Conservation (phyloP, 371 early-diverging fungal species). For the Phascolomyces articulosus region DNA sequence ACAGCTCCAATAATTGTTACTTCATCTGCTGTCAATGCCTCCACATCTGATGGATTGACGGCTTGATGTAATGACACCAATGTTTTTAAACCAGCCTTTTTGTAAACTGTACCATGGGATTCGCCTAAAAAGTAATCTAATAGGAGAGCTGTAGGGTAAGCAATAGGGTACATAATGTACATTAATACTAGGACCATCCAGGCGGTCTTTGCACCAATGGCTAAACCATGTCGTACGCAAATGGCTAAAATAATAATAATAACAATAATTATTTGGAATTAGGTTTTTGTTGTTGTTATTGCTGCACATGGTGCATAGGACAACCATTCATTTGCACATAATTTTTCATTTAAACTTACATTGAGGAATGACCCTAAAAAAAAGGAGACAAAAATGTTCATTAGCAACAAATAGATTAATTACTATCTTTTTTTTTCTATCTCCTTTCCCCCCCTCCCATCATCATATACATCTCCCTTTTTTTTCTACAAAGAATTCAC, state of each 20-base stretch:
- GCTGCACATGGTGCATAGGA: neutral
- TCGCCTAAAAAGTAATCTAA: constrained; percentile 82
- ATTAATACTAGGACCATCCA: constrained; percentile 69
- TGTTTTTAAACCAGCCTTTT: constrained; percentile 84
- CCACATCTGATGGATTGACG: constrained; percentile 66
- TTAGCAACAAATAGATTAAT: neutral
- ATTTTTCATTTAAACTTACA: constrained; percentile 15
- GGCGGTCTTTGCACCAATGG: constrained; percentile 70
- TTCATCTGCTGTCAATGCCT: constrained; percentile 87
- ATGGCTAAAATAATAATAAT: constrained; percentile 28
- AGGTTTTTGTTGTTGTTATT: too few species aligned
- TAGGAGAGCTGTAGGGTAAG: constrained; percentile 80
- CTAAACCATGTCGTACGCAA: constrained; percentile 72
- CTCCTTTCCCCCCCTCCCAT: neutral
- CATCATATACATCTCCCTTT: neutral
- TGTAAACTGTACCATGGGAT: constrained; percentile 80
- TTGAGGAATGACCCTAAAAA: constrained; percentile 60
- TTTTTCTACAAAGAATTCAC: constrained; percentile 19
- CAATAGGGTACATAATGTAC: constrained; percentile 74
- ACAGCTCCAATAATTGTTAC: constrained; percentile 85
- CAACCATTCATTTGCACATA: constrained; percentile 48
- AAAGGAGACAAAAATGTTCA: too few species aligned
- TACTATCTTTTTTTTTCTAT: neutral
- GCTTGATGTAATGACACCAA: constrained; percentile 88
- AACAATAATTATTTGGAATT: too few species aligned